These are phyloP conservation scores for Aspergillus quadricinctus DNA, from an alignment of 2,329 filamentous ascomycete genomes.

Conservation along the genomic window DNA sequence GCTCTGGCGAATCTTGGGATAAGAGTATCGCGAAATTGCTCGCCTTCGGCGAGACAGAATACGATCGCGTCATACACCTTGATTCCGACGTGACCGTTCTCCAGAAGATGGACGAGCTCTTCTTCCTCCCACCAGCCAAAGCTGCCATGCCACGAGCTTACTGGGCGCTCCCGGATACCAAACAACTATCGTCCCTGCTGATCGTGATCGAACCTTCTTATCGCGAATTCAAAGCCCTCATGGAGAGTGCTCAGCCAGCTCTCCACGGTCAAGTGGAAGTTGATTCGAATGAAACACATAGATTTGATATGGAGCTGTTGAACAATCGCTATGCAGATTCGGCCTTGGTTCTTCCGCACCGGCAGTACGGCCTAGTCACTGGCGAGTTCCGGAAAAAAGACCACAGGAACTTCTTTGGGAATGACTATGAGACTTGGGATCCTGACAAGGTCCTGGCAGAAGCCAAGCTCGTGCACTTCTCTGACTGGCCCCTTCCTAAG, in stretches of 20 bases:
- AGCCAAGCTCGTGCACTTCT: conserved; percentile 66
- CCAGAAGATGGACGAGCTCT: conserved; percentile 65
- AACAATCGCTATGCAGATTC: conserved; percentile 58
- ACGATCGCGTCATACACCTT: conserved; percentile 54
- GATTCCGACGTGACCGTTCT: conserved; percentile 64
- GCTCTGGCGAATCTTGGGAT: conserved; percentile 52
- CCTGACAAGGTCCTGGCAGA: conserved; percentile 53
- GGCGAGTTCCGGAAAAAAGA: conserved; percentile 57
- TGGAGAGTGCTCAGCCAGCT: conserved; percentile 22
- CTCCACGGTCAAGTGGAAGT: conserved; percentile 24
- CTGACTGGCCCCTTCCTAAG: conserved; percentile 67
- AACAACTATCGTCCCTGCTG: conserved; percentile 56
- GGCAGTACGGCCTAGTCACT: conserved; percentile 57
- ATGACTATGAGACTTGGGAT: conserved; percentile 54
- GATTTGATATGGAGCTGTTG: conserved; percentile 64
- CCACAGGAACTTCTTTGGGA: conserved; percentile 51
- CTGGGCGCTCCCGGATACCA: conserved; percentile 56
- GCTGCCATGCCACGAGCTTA: conserved; percentile 69
- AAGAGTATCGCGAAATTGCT: conserved; percentile 64
- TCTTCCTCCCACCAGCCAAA: conserved; percentile 57
- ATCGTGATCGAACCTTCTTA: conserved; percentile 59
- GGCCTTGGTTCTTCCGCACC: conserved; percentile 61
- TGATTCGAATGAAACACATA: conserved; percentile 14
- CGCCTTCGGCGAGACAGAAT: conserved; percentile 64
- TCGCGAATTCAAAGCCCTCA: conserved; percentile 40